These are phyloP conservation scores for Zoysia japonica DNA, from an alignment of 176 grass and related monocot species.

Conservation along the genomic window DNA sequence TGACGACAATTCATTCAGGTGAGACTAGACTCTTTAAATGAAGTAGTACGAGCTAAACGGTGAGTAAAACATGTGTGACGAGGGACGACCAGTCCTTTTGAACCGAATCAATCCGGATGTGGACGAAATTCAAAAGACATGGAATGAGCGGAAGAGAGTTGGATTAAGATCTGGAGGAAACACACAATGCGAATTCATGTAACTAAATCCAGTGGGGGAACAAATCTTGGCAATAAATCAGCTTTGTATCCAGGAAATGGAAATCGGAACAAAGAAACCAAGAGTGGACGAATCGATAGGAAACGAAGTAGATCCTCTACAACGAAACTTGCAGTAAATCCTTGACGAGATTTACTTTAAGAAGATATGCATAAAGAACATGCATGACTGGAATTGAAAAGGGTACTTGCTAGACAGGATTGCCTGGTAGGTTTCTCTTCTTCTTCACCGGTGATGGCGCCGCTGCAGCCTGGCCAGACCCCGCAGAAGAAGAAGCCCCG, in stretches of 20 bases:
- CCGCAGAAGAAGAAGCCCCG: constrained; percentile 22
- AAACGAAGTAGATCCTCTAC: neutral
- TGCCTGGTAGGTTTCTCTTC: constrained; percentile 90
- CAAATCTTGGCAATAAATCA: constrained; percentile 17
- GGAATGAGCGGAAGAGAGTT: constrained; percentile 4
- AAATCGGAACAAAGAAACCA: constrained; percentile 29
- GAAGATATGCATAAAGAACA: constrained; percentile 7
- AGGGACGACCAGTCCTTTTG: too few species aligned
- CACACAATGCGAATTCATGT: constrained; percentile 38
- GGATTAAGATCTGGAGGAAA: constrained; percentile 31
- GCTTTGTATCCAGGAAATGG: neutral
- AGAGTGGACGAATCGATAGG: neutral
- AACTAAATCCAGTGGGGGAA: constrained; percentile 5
- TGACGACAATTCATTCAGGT: constrained; percentile 38
- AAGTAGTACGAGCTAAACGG: constrained; percentile 15
- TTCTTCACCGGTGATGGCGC: constrained; percentile 63
- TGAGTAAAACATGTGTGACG: neutral
- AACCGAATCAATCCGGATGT: neutral
- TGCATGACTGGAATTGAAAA: constrained; percentile 33
- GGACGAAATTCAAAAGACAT: constrained; percentile 32
- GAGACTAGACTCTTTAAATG: constrained; percentile 41
- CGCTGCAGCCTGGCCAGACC: neutral
- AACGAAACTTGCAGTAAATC: constrained; percentile 18
- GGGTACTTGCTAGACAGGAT: constrained; percentile 40
- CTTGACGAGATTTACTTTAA: neutral